A percentile compares a stretch with the other conserved stretches of the same genome.
phyloP scores from a whole-genome alignment of 2,329 filamentous ascomycete species.

The Drechslera avenae region DNA sequence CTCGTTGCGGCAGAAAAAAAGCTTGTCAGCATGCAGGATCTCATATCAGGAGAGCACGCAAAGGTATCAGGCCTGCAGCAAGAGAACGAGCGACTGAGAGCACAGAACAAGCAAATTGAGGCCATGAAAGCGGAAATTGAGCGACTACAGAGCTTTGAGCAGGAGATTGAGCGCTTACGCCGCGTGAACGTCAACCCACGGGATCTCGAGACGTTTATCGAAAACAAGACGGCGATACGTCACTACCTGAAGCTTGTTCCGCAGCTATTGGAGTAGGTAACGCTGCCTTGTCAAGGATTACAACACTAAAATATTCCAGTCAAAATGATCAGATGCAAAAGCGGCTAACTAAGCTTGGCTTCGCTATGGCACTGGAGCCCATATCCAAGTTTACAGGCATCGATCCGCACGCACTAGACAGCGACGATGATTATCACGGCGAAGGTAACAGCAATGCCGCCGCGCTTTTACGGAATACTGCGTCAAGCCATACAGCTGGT shows the following conservation, averaged over 20 bases:
- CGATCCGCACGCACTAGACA: conserved; percentile 13
- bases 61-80: conserved; percentile 35
- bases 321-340: conserved; percentile 39
- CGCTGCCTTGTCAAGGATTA: neutral
- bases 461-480: conserved; percentile 16
- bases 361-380: conserved; percentile 35
- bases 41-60: conserved; percentile 44
- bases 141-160: conserved; percentile 25
- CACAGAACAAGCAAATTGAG: conserved; percentile 14
- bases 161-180: conserved; percentile 26
- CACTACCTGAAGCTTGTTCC: conserved; percentile 39
- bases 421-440: conserved; percentile 12
- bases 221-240: conserved; percentile 30
- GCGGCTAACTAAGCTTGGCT: conserved; percentile 35
- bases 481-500: conserved; percentile 34
- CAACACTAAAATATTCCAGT: conserved; percentile 25
- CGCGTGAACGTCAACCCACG: conserved; percentile 21
- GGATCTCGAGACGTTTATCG: conserved; percentile 28
- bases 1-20: conserved; percentile 29
- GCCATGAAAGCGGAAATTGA: conserved; percentile 20
- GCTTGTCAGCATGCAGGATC: conserved; percentile 35
- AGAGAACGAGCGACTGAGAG: conserved; percentile 24
- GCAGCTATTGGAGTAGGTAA: conserved; percentile 33
- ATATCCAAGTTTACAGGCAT: conserved; percentile 27
- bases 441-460: neutral